These are phyloP conservation scores for Botryotinia globosa DNA, from an alignment of 2,329 filamentous ascomycete species.

Conservation along the genomic window DNA sequence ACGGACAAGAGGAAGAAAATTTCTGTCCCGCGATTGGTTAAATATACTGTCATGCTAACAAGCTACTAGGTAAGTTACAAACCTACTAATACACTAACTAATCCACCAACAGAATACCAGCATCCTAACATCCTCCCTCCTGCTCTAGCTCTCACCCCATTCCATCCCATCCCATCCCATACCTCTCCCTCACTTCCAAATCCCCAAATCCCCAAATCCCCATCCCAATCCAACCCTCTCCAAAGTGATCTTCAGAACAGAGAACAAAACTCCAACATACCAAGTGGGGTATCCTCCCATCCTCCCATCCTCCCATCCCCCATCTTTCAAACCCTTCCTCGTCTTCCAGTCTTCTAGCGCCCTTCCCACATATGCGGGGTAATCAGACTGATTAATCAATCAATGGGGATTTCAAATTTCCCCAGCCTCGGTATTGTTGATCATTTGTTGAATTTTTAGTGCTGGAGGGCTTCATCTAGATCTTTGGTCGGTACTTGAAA, in stretches of 20 bases:
- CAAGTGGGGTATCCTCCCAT: too few species aligned
- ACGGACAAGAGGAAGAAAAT: background rate
- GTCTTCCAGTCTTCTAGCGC: background rate
- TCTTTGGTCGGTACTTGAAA: background rate
- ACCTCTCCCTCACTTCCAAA: background rate
- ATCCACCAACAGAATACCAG: background rate
- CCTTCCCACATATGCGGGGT: background rate
- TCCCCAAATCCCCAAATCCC: background rate
- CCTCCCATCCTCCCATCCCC: too few species aligned
- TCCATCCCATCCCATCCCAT: background rate
- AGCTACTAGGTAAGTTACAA: background rate
- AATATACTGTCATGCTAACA: too few species aligned
- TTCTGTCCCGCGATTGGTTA: background rate
- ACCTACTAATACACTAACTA: too few species aligned
- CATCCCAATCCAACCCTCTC: too few species aligned
- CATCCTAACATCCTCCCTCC: background rate
- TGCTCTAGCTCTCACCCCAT: background rate
- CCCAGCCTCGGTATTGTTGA: background rate
- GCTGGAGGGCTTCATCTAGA: background rate
- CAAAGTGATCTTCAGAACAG: too few species aligned
- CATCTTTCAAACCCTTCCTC: too few species aligned
- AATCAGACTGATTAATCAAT: background rate
- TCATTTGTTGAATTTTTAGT: background rate
- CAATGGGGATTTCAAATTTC: background rate
- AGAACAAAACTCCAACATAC: too few species aligned